phyloP scores from a whole-genome alignment of 345 rosid genomes.

The Pseudoturritis turrita region DNA sequence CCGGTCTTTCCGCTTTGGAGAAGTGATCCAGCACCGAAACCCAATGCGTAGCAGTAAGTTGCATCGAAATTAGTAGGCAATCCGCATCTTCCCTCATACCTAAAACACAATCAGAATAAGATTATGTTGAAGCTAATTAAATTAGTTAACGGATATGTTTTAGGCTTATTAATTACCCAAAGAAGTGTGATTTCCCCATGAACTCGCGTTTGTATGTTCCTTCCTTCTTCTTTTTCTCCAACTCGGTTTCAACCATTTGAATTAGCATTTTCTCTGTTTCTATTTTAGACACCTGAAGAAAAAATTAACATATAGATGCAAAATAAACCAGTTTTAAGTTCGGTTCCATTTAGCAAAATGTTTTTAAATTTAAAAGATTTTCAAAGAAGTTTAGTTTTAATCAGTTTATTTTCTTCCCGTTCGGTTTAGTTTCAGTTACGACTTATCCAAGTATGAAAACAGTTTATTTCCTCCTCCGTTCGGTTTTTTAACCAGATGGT shows the following conservation, averaged over 20 bases:
- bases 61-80: slow-evolving; percentile 95
- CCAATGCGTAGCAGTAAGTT: slow-evolving; percentile 86
- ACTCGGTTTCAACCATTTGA: slow-evolving; percentile 94
- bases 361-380: too few species aligned
- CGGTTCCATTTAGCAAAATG: not conserved
- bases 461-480: too few species aligned
- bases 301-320: not conserved
- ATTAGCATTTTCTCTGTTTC: slow-evolving; percentile 99
- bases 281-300: slow-evolving; percentile 77
- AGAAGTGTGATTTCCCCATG: slow-evolving; percentile 92
- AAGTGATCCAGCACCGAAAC: slow-evolving; percentile 85
- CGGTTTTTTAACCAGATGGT: not conserved
- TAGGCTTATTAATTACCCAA: slow-evolving; percentile 51
- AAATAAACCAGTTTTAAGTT: not conserved
- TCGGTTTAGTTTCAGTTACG: too few species aligned
- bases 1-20: slow-evolving; percentile 89
- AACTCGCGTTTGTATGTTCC: slow-evolving; percentile 59
- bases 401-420: too few species aligned
- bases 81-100: slow-evolving; percentile 98
- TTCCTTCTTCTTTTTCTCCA: slow-evolving; percentile 77
- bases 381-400: not conserved
- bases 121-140: not conserved
- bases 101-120: slow-evolving; percentile 25
- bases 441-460: too few species aligned
- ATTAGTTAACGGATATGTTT: not conserved